A percentile compares a stretch with the other conserved stretches of the same genome.
These are phyloP conservation scores for Torulaspora indica DNA, from an alignment of 805 yeast genomes.

Conservation along the genomic window DNA sequence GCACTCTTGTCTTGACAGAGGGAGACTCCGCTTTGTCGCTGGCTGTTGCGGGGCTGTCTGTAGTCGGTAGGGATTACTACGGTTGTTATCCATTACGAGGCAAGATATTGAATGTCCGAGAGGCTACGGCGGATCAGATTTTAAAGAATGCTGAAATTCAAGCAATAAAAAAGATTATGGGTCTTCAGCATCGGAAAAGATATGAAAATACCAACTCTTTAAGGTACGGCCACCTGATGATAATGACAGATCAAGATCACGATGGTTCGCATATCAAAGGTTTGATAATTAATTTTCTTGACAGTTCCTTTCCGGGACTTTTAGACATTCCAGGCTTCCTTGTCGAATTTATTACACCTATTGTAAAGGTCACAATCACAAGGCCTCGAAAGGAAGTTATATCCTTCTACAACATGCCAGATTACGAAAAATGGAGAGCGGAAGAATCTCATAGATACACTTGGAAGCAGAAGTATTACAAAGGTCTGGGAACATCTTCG, in stretches of 20 bases:
- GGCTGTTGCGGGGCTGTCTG: slow-evolving; percentile 90
- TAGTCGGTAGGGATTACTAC: slow-evolving; percentile 90
- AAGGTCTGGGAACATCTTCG: slow-evolving; percentile 96
- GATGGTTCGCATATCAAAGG: slow-evolving; percentile 99
- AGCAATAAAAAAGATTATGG: slow-evolving; percentile 92
- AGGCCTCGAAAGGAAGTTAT: slow-evolving; percentile 56
- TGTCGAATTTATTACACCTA: slow-evolving; percentile 92
- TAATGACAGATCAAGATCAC: slow-evolving; percentile 99
- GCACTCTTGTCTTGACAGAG: slow-evolving; percentile 91
- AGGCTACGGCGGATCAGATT: slow-evolving; percentile 94
- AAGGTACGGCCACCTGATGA: slow-evolving; percentile 95
- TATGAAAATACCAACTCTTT: slow-evolving; percentile 69
- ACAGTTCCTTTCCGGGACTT: slow-evolving; percentile 90
- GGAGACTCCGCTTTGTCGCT: slow-evolving; percentile 93
- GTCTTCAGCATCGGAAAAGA: slow-evolving; percentile 84
- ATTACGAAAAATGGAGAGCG: slow-evolving; percentile 89
- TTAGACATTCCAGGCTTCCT: slow-evolving; percentile 86
- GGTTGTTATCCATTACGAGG: slow-evolving; percentile 96
- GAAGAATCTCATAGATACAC: slow-evolving; percentile 66
- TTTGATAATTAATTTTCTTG: slow-evolving; percentile 84
- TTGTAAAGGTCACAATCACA: slow-evolving; percentile 79
- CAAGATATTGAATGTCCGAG: slow-evolving; percentile 90
- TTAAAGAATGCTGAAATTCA: slow-evolving; percentile 90
- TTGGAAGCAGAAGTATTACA: slow-evolving; percentile 93
- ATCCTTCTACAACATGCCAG: slow-evolving; percentile 91